A percentile compares a stretch with the other conserved stretches of the same genome.
Conservation (phyloP, 192 early-diverging fungal genomes). For the Entomortierella beljakovae region DNA sequence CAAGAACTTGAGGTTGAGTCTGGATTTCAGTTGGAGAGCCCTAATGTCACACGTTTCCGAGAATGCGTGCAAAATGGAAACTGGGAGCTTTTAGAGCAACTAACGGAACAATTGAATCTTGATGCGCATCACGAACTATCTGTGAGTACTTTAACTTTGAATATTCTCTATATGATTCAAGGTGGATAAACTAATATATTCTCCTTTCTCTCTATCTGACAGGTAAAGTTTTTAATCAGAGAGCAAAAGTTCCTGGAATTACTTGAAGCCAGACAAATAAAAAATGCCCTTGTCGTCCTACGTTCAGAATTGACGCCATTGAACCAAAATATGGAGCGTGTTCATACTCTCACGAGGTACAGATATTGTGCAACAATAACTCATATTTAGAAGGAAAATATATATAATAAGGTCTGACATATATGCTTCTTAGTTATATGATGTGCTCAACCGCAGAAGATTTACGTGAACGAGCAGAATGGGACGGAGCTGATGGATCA, state of each 20-base stretch:
- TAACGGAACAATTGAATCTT: constrained; percentile 65
- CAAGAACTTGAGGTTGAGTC: constrained; percentile 81
- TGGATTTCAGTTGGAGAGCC: constrained; percentile 80
- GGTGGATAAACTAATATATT: constrained; percentile 9
- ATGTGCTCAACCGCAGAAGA: constrained; percentile 78
- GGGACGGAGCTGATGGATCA: constrained; percentile 82
- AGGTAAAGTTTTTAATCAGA: constrained; percentile 79
- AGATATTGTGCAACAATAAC: constrained; percentile 40
- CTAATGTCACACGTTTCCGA: constrained; percentile 76
- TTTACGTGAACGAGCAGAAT: constrained; percentile 72
- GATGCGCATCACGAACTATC: constrained; percentile 42
- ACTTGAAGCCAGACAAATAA: constrained; percentile 74
- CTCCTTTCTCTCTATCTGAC: neutral
- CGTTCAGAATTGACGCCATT: constrained; percentile 85
- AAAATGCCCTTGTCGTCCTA: constrained; percentile 80
- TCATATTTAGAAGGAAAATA: neutral
- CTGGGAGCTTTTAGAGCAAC: constrained; percentile 75
- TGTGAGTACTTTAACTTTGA: constrained; percentile 20
- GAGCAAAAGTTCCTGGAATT: constrained; percentile 94
- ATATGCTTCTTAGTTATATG: constrained; percentile 63
- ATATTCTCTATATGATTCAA: too few relatives aligned
- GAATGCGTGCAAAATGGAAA: constrained; percentile 78
- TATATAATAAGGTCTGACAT: neutral
- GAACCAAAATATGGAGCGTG: constrained; percentile 69
- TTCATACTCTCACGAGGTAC: constrained; percentile 85